A percentile compares a stretch with the other conserved stretches of the same genome.
Conservation (phyloP, 306 rosid species). For the Cyamopsis tetragonoloba region DNA sequence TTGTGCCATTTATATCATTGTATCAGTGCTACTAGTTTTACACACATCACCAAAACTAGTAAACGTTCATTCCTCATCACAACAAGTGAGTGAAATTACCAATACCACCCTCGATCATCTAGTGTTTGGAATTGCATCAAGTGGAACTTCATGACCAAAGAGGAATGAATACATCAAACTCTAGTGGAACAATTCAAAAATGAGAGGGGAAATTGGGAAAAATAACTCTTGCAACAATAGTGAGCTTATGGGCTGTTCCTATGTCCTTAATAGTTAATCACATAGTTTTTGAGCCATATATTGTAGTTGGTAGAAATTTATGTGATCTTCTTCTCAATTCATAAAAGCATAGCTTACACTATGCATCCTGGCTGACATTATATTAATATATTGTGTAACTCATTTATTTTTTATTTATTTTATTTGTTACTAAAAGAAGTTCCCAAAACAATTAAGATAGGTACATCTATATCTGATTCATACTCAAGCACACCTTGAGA, state of each 20-base stretch:
- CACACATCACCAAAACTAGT: too few species aligned
- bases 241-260: slow-evolving; percentile 78
- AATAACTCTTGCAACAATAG: slow-evolving; percentile 57
- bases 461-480: not conserved
- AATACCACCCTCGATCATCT: too few species aligned
- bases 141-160: too few species aligned
- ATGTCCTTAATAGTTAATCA: slow-evolving; percentile 53
- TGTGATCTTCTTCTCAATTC: not conserved
- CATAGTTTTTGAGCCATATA: slow-evolving; percentile 73
- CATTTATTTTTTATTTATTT: too few species aligned
- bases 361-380: slow-evolving; percentile 5
- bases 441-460: slow-evolving; percentile 18
- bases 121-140: too few species aligned
- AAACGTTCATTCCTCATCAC: too few species aligned
- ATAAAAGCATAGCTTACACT: slow-evolving; percentile 8
- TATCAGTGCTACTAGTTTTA: too few species aligned
- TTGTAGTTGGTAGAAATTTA: slow-evolving; percentile 54
- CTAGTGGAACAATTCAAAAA: too few species aligned
- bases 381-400: too few species aligned
- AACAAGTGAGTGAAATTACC: too few species aligned
- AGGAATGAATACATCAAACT: too few species aligned
- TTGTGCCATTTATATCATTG: too few species aligned
- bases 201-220: slow-evolving; percentile 58
- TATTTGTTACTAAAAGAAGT: not conserved
- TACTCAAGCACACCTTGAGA: slow-evolving; percentile 14